Conservation (phyloP, 2,329 filamentous ascomycete species). For the Epicoccum nigrum region DNA sequence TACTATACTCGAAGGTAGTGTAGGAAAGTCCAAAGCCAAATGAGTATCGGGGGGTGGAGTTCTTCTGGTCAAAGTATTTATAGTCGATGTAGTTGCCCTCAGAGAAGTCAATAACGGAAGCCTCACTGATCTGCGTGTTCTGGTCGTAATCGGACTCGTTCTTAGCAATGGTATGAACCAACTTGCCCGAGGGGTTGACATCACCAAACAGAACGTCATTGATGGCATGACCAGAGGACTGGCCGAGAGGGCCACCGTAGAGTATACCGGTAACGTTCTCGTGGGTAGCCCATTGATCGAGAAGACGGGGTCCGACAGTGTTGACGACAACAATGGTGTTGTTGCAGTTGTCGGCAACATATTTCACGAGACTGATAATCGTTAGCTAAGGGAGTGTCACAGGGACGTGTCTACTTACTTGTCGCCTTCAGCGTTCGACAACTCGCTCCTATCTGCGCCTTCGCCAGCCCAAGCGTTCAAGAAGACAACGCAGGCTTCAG, state of each 20-base stretch:
- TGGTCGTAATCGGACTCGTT: constrained; percentile 70
- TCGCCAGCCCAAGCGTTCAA: constrained; percentile 25
- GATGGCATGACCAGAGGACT: constrained; percentile 78
- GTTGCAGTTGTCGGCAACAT: constrained; percentile 51
- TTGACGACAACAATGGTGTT: constrained; percentile 57
- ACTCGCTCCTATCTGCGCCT: constrained; percentile 12
- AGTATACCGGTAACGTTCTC: constrained; percentile 81
- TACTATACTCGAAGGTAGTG: constrained; percentile 70
- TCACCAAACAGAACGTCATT: constrained; percentile 78
- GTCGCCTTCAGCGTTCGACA: constrained; percentile 13
- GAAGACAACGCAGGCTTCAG: constrained; percentile 28
- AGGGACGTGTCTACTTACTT: not conserved
- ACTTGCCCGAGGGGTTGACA: constrained; percentile 73
- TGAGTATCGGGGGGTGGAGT: constrained; percentile 72
- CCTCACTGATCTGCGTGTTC: constrained; percentile 54
- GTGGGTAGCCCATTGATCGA: constrained; percentile 76
- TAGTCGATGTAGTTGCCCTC: constrained; percentile 84
- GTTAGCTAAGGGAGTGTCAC: not conserved
- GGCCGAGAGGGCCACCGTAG: constrained; percentile 79
- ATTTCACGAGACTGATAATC: constrained; percentile 43
- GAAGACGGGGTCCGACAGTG: constrained; percentile 68
- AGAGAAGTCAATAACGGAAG: constrained; percentile 62
- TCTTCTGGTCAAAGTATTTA: constrained; percentile 69
- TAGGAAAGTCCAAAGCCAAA: constrained; percentile 78
- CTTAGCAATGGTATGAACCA: constrained; percentile 78